phyloP scores from a whole-genome alignment of 2,329 filamentous ascomycete genomes.

The Colletotrichum zoysiae region DNA sequence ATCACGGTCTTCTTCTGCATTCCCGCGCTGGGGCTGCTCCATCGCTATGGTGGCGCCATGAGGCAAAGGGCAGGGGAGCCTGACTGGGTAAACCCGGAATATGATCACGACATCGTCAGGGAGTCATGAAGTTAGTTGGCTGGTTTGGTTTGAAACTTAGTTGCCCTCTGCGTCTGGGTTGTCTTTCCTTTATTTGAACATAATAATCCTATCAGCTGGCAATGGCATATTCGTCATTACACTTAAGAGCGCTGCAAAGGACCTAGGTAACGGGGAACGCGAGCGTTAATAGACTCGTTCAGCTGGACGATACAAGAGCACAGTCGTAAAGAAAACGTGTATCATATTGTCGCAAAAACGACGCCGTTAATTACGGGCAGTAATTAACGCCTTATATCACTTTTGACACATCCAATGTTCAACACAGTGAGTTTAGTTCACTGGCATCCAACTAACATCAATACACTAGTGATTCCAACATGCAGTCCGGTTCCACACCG shows the following conservation, averaged over 20 bases:
- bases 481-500: background rate
- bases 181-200: no score
- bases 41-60: constrained; percentile 55
- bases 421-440: background rate
- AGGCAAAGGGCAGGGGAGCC: constrained; percentile 53
- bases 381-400: no score
- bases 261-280: no score
- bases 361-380: no score
- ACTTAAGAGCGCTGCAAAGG: background rate
- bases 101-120: constrained; percentile 42
- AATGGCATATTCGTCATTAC: background rate
- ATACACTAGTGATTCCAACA: background rate
- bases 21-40: constrained; percentile 53
- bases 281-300: background rate
- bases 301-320: no score
- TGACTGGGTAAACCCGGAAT: constrained; percentile 61
- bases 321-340: background rate
- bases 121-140: background rate
- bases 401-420: no score
- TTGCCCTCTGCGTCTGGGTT: background rate
- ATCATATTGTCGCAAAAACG: no score
- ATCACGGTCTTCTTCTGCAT: constrained; percentile 57
- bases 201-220: background rate
- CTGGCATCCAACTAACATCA: background rate
- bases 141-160: no score